A percentile compares a stretch with the other conserved stretches of the same genome.
Evolutionary conservation across 495 filamentous ascomycete genomes (phyloP).

Genomic region (Podospora australis): DNA sequence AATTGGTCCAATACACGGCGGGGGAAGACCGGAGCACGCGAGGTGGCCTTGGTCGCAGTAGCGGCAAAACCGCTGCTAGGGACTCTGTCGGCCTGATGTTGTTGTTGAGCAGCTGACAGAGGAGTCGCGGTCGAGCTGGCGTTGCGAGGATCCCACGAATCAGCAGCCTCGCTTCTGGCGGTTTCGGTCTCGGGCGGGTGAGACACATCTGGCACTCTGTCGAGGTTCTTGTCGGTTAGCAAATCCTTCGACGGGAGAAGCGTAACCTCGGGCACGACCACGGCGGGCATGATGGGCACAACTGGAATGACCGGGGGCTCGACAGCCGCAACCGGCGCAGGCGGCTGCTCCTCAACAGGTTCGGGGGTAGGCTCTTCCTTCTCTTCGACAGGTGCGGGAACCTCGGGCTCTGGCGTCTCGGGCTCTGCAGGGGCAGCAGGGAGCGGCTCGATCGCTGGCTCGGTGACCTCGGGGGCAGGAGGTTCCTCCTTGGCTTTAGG

Average conservation of each 20-base stretch:
- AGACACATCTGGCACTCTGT: constrained; percentile 77
- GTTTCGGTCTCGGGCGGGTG: constrained; percentile 69
- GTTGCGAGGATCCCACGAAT: constrained; percentile 66
- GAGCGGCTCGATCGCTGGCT: constrained; percentile 31
- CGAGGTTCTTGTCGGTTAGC: constrained; percentile 85
- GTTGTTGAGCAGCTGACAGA: constrained; percentile 48
- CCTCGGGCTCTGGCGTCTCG: constrained; percentile 22
- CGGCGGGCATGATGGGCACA: constrained; percentile 25
- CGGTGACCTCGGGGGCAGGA: constrained; percentile 27
- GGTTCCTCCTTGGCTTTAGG: constrained; percentile 41
- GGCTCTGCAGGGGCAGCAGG: constrained; percentile 26
- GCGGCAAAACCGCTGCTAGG: constrained; percentile 63
- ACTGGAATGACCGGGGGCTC: constrained; percentile 13
- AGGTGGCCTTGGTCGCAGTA: constrained; percentile 65
- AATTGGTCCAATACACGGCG: constrained; percentile 86
- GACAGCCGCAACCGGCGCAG: constrained; percentile 5
- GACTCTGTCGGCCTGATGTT: constrained; percentile 49
- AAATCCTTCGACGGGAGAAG: constrained; percentile 70
- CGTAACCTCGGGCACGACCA: constrained; percentile 46
- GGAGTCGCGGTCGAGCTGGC: constrained; percentile 48
- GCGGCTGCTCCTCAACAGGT: constrained; percentile 7
- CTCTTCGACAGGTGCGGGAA: constrained; percentile 16
- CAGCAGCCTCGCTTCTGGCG: constrained; percentile 83
- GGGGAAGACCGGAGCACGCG: constrained; percentile 67
- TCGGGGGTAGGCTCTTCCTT: constrained; percentile 19